A percentile compares a stretch with the other conserved stretches of the same genome.
These are phyloP conservation scores for Arbutus unedo DNA, from an alignment of 148 eudicot species.

Conservation along the genomic window DNA sequence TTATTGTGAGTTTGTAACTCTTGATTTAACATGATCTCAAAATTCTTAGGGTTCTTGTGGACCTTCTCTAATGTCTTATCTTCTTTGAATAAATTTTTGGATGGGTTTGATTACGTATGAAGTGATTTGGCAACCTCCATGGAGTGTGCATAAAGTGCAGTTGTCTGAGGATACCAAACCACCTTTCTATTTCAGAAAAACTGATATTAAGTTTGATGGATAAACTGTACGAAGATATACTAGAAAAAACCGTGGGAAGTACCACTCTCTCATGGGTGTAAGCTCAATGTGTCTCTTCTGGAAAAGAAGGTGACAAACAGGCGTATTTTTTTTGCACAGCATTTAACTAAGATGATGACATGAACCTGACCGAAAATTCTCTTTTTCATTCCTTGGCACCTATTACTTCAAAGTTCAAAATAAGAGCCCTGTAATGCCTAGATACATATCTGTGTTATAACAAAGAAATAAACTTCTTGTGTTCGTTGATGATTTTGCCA, in stretches of 20 bases:
- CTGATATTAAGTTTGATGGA: background rate
- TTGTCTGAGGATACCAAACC: background rate
- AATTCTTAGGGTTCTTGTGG: background rate
- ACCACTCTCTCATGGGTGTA: background rate
- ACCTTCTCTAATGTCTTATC: background rate
- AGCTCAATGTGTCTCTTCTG: background rate
- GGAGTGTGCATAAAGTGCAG: background rate
- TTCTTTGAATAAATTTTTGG: background rate
- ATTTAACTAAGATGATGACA: background rate
- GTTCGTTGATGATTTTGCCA: background rate
- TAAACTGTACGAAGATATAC: background rate
- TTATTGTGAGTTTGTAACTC: background rate
- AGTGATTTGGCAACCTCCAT: conserved; percentile 4
- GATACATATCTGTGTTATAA: background rate
- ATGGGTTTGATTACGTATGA: background rate
- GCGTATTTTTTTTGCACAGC: background rate
- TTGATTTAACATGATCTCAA: background rate
- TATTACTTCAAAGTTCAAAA: background rate
- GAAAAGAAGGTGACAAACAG: background rate
- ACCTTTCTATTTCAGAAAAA: background rate
- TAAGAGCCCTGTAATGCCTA: background rate
- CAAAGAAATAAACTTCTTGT: background rate
- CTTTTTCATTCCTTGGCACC: background rate
- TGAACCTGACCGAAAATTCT: conserved; percentile 1
- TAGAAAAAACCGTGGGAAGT: background rate